Evolutionary conservation across 352 stramenopile genomes (phyloP).

Genomic region (Globisporangium spinosum): DNA sequence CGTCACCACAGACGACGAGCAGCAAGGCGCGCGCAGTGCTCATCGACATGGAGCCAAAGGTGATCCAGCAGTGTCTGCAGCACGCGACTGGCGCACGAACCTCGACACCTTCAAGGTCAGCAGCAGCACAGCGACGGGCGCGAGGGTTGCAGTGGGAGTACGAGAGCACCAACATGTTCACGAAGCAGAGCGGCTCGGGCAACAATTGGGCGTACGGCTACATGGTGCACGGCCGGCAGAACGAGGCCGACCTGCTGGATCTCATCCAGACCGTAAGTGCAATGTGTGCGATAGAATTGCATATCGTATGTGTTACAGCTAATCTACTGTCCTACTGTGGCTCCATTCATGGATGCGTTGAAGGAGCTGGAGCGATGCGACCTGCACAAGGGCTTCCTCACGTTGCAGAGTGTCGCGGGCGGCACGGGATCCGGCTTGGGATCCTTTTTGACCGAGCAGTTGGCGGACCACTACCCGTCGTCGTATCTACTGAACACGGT

Average conservation of each 20-base stretch:
- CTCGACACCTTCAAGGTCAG: not conserved
- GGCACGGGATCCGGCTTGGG: conserved; percentile 86
- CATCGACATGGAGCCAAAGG: conserved; percentile 83
- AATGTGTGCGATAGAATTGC: not conserved
- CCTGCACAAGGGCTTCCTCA: conserved; percentile 59
- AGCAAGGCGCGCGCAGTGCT: conserved; percentile 58
- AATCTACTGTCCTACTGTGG: not conserved
- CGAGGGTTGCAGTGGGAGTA: conserved; percentile 36
- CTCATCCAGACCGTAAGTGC: conserved; percentile 41
- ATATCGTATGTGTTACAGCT: not conserved
- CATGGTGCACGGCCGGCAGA: conserved; percentile 38
- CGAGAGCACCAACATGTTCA: conserved; percentile 42
- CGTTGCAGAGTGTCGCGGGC: conserved; percentile 83
- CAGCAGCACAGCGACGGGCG: not conserved
- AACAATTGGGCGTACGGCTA: conserved; percentile 85
- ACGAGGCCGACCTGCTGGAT: conserved; percentile 41
- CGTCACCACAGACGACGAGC: not conserved
- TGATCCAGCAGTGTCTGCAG: conserved; percentile 51
- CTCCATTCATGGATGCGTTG: not conserved
- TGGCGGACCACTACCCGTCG: conserved; percentile 61
- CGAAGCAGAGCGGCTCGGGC: conserved; percentile 57
- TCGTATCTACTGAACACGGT: conserved; percentile 62
- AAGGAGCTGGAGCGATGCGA: conserved; percentile 75
- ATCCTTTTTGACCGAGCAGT: conserved; percentile 71
- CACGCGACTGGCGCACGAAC: not conserved